Conservation (phyloP, 257 asterid species). For the Anisodus acutangulus region DNA sequence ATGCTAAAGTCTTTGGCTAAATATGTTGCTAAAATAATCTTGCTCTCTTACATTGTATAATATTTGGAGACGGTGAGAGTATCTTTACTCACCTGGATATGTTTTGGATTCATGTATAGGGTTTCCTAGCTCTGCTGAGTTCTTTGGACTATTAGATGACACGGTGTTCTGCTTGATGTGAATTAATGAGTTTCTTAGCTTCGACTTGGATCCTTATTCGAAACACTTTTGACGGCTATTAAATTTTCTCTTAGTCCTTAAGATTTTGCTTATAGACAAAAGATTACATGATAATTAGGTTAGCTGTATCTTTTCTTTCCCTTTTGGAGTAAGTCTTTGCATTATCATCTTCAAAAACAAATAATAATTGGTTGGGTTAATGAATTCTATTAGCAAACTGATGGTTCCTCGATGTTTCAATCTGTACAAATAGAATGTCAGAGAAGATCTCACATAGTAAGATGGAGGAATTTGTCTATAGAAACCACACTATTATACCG, state of each 20-base stretch:
- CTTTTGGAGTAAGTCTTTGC: not conserved
- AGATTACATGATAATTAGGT: not conserved
- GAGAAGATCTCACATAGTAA: not conserved
- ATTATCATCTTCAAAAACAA: not conserved
- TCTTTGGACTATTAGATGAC: not conserved
- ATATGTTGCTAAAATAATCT: not conserved
- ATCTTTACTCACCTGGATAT: not conserved
- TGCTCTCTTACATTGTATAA: not conserved
- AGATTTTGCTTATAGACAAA: conserved; percentile 6
- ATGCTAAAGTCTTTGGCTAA: not conserved
- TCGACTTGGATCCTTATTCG: not conserved
- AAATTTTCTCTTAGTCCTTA: not conserved
- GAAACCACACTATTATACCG: not conserved
- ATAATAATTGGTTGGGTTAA: not conserved
- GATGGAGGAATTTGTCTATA: not conserved
- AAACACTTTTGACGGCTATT: not conserved
- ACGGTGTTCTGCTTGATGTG: not conserved
- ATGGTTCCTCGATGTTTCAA: not conserved
- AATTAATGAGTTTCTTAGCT: not conserved
- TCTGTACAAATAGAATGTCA: not conserved
- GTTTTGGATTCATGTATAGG: not conserved
- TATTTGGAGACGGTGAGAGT: not conserved
- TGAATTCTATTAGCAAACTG: not conserved
- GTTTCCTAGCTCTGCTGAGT: not conserved
- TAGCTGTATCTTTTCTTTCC: not conserved